These are phyloP conservation scores for Crithidia expoeki DNA, from an alignment of 208 protist species.

Conservation along the genomic window DNA sequence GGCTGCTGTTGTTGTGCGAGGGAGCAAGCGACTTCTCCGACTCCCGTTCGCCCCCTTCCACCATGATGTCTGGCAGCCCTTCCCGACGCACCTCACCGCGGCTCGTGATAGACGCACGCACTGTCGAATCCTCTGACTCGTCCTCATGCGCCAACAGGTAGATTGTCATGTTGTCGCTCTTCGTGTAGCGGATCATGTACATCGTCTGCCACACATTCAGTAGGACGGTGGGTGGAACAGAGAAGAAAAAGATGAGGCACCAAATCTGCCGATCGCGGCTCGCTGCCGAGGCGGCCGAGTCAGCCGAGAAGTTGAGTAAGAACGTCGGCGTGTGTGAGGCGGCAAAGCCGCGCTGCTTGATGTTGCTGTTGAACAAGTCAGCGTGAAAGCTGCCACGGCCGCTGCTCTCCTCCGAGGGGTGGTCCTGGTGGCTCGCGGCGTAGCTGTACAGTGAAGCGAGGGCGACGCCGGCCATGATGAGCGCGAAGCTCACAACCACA, in stretches of 20 bases:
- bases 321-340: background rate
- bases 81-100: background rate
- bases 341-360: background rate
- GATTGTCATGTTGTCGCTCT: slow-evolving; percentile 24
- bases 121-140: slow-evolving; percentile 2
- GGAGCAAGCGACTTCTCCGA: no score
- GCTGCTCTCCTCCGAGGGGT: slow-evolving; percentile 1
- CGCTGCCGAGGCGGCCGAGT: background rate
- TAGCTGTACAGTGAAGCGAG: slow-evolving; percentile 45
- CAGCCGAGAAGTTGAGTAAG: slow-evolving; percentile 10
- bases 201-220: slow-evolving; percentile 78
- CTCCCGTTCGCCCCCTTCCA: background rate
- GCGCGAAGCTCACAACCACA: slow-evolving; percentile 42
- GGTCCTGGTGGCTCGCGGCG: slow-evolving; percentile 1
- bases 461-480: slow-evolving; percentile 46
- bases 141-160: slow-evolving; percentile 16
- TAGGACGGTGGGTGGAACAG: slow-evolving; percentile 63
- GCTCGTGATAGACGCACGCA: slow-evolving; percentile 10
- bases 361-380: no score
- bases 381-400: no score
- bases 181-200: slow-evolving; percentile 77
- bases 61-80: background rate
- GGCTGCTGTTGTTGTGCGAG: background rate
- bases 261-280: slow-evolving; percentile 38
- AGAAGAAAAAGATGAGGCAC: slow-evolving; percentile 78